Conservation (phyloP, 805 yeast genomes). For the Sugiyamaella smithiae region DNA sequence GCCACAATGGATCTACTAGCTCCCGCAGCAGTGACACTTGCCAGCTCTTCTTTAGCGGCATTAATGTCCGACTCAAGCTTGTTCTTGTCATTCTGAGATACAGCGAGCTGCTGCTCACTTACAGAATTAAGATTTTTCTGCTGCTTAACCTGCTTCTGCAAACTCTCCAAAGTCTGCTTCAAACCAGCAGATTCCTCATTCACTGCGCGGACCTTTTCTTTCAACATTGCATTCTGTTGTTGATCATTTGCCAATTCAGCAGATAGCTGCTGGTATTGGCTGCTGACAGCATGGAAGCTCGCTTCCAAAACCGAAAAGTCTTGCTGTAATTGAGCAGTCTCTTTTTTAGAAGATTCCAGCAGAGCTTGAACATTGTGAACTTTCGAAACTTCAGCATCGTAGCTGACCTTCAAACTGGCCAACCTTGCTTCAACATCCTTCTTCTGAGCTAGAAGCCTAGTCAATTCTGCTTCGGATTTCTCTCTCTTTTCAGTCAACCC, state of each 20-base stretch:
- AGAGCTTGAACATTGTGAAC: constrained; percentile 68
- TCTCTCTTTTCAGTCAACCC: constrained; percentile 65
- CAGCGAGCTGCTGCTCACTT: constrained; percentile 65
- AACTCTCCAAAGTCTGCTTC: constrained; percentile 52
- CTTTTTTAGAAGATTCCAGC: constrained; percentile 57
- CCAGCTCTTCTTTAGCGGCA: constrained; percentile 41
- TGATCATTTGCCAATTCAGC: constrained; percentile 63
- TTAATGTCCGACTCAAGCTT: constrained; percentile 29
- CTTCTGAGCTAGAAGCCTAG: constrained; percentile 63
- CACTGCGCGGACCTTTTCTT: constrained; percentile 62
- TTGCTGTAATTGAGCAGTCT: constrained; percentile 65
- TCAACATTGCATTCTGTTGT: constrained; percentile 59
- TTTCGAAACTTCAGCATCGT: constrained; percentile 74
- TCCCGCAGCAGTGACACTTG: constrained; percentile 37
- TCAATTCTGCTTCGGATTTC: constrained; percentile 73
- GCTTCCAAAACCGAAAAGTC: constrained; percentile 79
- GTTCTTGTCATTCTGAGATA: constrained; percentile 50
- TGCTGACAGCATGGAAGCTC: constrained; percentile 64
- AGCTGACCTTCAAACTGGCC: constrained; percentile 59
- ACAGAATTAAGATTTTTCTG: constrained; percentile 63
- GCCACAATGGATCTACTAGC: background rate
- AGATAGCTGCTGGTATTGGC: constrained; percentile 60
- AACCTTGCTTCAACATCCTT: constrained; percentile 72
- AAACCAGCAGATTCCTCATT: constrained; percentile 65
- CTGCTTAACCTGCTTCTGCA: constrained; percentile 55